Evolutionary conservation across 1,284 basidiomycete species (phyloP).

Genomic region (Hortiboletus rubellus): DNA sequence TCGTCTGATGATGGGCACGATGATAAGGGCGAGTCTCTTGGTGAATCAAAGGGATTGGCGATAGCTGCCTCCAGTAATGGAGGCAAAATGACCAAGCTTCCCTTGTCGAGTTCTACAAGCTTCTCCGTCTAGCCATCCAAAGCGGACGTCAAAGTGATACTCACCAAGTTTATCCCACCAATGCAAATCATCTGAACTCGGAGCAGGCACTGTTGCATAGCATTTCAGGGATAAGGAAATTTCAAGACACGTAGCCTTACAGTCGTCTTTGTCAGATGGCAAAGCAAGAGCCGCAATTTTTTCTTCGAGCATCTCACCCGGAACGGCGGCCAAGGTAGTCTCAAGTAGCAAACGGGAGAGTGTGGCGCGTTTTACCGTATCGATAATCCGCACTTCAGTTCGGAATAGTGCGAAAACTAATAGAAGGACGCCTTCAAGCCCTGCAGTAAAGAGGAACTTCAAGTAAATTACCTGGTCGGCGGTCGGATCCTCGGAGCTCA

Average conservation of each 20-base stretch:
- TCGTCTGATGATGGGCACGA: conserved; percentile 82
- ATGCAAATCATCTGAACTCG: conserved; percentile 68
- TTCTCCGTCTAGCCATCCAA: conserved; percentile 4
- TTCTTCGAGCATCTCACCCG: conserved; percentile 69
- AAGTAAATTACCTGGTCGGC: conserved; percentile 71
- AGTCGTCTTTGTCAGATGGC: conserved; percentile 42
- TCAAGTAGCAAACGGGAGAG: conserved; percentile 72
- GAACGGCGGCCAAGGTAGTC: conserved; percentile 55
- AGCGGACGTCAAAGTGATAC: conserved; percentile 14
- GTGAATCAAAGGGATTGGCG: conserved; percentile 70
- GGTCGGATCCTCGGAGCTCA: conserved; percentile 88
- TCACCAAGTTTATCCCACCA: conserved; percentile 79
- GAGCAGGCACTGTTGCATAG: conserved; percentile 61
- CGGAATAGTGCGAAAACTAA: conserved; percentile 85
- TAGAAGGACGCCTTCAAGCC: not conserved
- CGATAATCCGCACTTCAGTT: conserved; percentile 76
- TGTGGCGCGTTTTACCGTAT: conserved; percentile 69
- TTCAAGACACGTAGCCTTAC: conserved; percentile 22
- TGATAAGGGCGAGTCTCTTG: conserved; percentile 59
- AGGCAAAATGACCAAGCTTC: conserved; percentile 49
- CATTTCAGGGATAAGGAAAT: conserved; percentile 10
- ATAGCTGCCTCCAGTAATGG: conserved; percentile 41
- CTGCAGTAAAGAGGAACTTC: not conserved
- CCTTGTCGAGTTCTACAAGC: conserved; percentile 57
- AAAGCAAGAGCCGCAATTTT: conserved; percentile 57